Percentiles rank a stretch among this genome's conserved stretches.
Evolutionary conservation across 2,329 filamentous ascomycete genomes (phyloP).

Genomic region (Cercospora janseana): DNA sequence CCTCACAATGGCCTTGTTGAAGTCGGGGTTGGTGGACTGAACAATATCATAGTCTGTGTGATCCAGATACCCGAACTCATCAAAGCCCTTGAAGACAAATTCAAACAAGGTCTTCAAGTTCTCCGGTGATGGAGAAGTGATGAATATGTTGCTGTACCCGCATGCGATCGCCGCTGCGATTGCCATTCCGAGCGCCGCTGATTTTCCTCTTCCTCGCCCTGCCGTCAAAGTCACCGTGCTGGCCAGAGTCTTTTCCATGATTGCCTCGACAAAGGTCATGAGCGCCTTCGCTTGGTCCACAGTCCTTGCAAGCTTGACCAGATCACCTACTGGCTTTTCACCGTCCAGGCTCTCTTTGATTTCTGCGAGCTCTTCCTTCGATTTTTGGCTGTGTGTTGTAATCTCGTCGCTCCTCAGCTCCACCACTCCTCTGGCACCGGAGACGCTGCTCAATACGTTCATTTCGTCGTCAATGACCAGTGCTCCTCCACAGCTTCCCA

Average conservation of each 20-base stretch:
- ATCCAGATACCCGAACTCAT: conserved; percentile 88
- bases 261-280: conserved; percentile 94
- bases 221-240: conserved; percentile 93
- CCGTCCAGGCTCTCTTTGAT: conserved; percentile 88
- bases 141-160: conserved; percentile 98
- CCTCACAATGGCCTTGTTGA: conserved; percentile 97
- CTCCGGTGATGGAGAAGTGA: conserved; percentile 94
- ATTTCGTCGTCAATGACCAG: conserved; percentile 96
- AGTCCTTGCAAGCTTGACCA: conserved; percentile 82
- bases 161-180: conserved; percentile 92
- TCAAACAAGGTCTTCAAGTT: conserved; percentile 98
- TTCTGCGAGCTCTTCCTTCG: conserved; percentile 71
- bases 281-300: conserved; percentile 95
- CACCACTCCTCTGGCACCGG: conserved; percentile 86
- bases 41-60: conserved; percentile 98
- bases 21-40: conserved; percentile 95
- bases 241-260: conserved; percentile 89
- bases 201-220: conserved; percentile 92
- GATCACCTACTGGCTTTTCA: conserved; percentile 77
- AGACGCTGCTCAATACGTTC: conserved; percentile 87
- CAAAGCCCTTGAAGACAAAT: conserved; percentile 97
- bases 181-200: conserved; percentile 88
- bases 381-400: conserved; percentile 66
- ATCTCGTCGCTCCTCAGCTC: conserved; percentile 67
- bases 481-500: conserved; percentile 92